Conservation (phyloP, 345 rosid genomes). For the Microthlaspi erraticum region DNA sequence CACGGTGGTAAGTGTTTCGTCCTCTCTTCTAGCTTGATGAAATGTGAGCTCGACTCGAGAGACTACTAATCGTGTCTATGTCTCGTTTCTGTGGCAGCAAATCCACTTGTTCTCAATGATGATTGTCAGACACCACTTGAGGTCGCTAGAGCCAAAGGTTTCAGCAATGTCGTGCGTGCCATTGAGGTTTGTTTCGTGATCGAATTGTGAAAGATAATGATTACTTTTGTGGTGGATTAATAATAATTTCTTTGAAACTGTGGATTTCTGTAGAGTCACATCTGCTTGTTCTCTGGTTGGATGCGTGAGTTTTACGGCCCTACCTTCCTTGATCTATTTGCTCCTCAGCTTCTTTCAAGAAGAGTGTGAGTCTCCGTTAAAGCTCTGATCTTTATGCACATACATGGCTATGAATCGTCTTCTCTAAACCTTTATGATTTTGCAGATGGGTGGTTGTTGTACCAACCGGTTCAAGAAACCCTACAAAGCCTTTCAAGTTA, state of each 20-base stretch:
- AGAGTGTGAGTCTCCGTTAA: conserved; percentile 64
- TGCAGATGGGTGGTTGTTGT: conserved; percentile 88
- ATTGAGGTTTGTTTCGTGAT: conserved; percentile 67
- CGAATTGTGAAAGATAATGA: neutral
- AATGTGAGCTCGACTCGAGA: neutral
- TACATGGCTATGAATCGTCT: conserved; percentile 12
- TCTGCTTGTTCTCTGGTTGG: conserved; percentile 93
- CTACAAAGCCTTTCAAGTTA: conserved; percentile 75
- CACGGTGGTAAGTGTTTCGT: conserved; percentile 63
- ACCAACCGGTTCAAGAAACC: conserved; percentile 82
- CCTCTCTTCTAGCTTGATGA: neutral
- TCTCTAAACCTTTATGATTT: conserved; percentile 14
- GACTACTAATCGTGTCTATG: neutral
- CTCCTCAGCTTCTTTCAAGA: conserved; percentile 85
- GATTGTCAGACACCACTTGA: conserved; percentile 91
- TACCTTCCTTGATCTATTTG: conserved; percentile 79
- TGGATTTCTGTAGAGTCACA: conserved; percentile 58
- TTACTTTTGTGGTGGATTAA: conserved; percentile 7
- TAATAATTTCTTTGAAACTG: neutral
- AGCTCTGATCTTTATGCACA: neutral
- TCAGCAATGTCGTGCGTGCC: conserved; percentile 69
- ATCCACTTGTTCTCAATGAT: conserved; percentile 81
- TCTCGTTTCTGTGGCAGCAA: conserved; percentile 54
- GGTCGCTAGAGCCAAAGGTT: conserved; percentile 87
- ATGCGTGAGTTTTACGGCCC: conserved; percentile 90